Conservation (phyloP, 768 basidiomycete genomes). For the Hygrocybe coccinea region DNA sequence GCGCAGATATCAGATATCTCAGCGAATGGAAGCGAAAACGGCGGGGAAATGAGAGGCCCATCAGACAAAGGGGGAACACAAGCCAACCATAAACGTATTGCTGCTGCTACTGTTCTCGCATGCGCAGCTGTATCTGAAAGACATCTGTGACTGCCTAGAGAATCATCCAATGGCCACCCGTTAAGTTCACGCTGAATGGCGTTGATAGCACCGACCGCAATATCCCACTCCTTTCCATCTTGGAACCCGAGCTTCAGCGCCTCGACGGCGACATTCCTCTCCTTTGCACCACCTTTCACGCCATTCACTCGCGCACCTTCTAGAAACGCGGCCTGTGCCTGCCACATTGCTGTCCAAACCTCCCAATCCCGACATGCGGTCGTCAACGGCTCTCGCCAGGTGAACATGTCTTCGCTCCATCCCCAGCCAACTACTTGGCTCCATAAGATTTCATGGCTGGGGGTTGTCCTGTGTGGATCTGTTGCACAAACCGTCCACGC, state of each 20-base stretch:
- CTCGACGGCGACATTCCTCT: constrained; percentile 43
- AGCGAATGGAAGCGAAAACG: constrained; percentile 58
- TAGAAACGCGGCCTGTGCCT: constrained; percentile 59
- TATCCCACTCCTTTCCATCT: constrained; percentile 28
- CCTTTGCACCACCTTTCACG: constrained; percentile 57
- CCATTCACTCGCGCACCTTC: constrained; percentile 75
- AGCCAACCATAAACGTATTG: constrained; percentile 60
- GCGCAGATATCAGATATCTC: constrained; percentile 52
- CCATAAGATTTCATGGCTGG: constrained; percentile 86
- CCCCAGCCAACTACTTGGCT: constrained; percentile 76
- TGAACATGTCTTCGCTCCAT: constrained; percentile 60
- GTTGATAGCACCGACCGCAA: constrained; percentile 36
- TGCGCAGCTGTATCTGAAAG: constrained; percentile 32
- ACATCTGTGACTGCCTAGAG: constrained; percentile 12
- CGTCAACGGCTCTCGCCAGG: constrained; percentile 33
- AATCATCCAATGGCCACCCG: constrained; percentile 10
- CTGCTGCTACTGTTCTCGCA: constrained; percentile 40
- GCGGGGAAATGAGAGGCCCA: constrained; percentile 43
- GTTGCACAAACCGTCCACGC: constrained; percentile 78
- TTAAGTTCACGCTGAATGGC: constrained; percentile 28
- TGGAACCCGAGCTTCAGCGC: constrained; percentile 41
- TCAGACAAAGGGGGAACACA: constrained; percentile 45
- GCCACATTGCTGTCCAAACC: constrained; percentile 51
- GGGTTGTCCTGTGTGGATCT: constrained; percentile 87
- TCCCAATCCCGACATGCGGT: constrained; percentile 29